Evolutionary conservation across 2,329 filamentous ascomycete genomes (phyloP), one percentile per base, ranked within the genome.

Genomic region (Pyrenophora seminiperda): DNA sequence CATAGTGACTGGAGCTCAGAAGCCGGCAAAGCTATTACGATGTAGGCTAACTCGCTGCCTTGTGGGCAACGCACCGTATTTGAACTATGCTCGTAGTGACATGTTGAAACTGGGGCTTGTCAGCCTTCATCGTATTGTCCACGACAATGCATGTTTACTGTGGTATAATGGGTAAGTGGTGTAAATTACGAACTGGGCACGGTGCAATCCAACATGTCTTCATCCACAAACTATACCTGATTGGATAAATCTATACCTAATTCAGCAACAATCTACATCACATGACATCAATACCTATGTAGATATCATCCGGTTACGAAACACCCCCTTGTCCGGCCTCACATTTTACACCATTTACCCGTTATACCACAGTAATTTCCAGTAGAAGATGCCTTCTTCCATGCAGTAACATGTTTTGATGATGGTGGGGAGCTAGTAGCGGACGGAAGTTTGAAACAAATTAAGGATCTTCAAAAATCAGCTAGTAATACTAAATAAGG

Each of bases 401-500:
- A 41, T 7, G 15, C 15, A n/a, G 15, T 17, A 19, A n/a, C 31
- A 5, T 7, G 34, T 24, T 33, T 11, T 29, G 15, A 37, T 41
- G 38, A 54, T 50, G 43, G 24, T 48, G 40, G 36, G 27, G 38
- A 18, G 30, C 14, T 24, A 32, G 13, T 38, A 40, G 40, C 13
- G 42, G 14, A 19, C 18, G 14, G 13, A 7, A 34, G 40, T 56
- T 56, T 54, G 37, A 38, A 38, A 38, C 20, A 47, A 50, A 59
- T 59, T 56, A 54, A 56, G 1, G 24, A 27, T 27, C 24, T 11
- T 9, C 24, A 27, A 11, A 27, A 27, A 27, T 11, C n/a, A 27
- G 24, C 24, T 10, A 10, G 2, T 27, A 11, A 10, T 27, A 2
- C 24, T 27, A 10, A 9, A 27, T 9, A 4, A 9, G 9, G 7